phyloP scores from a whole-genome alignment of 352 stramenopile genomes.

The Globisporangium perplexum region DNA sequence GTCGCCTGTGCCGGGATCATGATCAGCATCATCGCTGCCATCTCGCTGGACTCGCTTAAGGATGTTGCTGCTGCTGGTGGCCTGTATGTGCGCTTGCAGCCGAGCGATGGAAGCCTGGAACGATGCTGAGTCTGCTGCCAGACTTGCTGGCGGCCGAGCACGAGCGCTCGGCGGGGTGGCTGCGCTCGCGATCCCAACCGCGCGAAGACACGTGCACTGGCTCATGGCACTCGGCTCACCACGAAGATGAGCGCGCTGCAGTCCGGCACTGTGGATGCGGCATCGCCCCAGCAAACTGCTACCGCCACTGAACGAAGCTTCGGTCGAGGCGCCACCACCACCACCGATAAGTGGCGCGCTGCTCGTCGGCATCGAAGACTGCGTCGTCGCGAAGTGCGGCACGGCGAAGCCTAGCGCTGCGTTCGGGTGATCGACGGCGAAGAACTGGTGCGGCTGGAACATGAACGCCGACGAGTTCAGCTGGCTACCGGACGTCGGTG shows the following conservation, averaged over 20 bases:
- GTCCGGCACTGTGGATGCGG: slow-evolving; percentile 8
- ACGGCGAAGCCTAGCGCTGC: not conserved
- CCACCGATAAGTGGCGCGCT: not conserved
- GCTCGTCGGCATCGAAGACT: not conserved
- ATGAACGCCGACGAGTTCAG: slow-evolving; percentile 2
- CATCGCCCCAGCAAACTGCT: slow-evolving; percentile 1
- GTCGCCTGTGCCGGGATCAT: slow-evolving; percentile 12
- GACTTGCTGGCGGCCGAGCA: not conserved
- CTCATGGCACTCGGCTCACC: not conserved
- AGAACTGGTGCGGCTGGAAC: slow-evolving; percentile 11
- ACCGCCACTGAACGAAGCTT: not conserved
- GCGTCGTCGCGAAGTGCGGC: not conserved
- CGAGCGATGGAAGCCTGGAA: not conserved
- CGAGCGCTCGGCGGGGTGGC: not conserved
- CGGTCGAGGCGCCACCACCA: not conserved
- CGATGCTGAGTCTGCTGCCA: not conserved
- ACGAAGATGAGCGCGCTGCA: slow-evolving; percentile 1
- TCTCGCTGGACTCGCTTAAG: not conserved
- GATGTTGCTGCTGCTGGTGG: not conserved
- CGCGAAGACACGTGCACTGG: slow-evolving; percentile 33
- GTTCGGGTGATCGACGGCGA: slow-evolving; percentile 7
- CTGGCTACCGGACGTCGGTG: not conserved
- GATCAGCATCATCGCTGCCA: not conserved
- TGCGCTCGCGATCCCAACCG: slow-evolving; percentile 14
- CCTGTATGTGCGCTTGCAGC: not conserved